phyloP scores from a whole-genome alignment of 805 yeast species.

The Clavispora asparagi region DNA sequence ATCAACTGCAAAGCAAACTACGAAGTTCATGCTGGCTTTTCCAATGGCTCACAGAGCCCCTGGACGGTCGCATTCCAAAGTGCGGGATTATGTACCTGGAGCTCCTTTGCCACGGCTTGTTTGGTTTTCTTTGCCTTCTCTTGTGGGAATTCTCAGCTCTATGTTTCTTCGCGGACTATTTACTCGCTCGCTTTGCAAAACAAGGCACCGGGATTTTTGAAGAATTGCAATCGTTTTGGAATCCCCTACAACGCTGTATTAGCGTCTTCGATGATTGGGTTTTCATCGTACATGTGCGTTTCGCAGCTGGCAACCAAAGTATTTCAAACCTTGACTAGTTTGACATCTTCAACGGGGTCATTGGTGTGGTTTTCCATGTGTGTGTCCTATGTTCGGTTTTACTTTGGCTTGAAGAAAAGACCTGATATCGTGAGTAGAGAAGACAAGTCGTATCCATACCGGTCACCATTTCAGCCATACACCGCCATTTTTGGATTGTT shows the following conservation, averaged over 20 bases:
- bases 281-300: conserved; percentile 57
- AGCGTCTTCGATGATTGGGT: conserved; percentile 56
- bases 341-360: conserved; percentile 70
- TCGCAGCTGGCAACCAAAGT: conserved; percentile 53
- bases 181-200: conserved; percentile 43
- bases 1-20: conserved; percentile 23
- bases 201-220: conserved; percentile 58
- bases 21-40: conserved; percentile 27
- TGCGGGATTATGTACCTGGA: conserved; percentile 30
- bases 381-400: conserved; percentile 57
- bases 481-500: conserved; percentile 57
- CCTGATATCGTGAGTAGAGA: conserved; percentile 63
- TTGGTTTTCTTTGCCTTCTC: conserved; percentile 43
- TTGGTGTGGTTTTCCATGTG: conserved; percentile 78
- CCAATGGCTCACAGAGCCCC: conserved; percentile 41
- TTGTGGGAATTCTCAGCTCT: conserved; percentile 42
- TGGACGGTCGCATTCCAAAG: conserved; percentile 42
- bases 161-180: conserved; percentile 38
- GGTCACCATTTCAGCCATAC: conserved; percentile 67
- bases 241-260: conserved; percentile 71
- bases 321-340: conserved; percentile 61
- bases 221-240: conserved; percentile 57
- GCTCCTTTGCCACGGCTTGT: conserved; percentile 39
- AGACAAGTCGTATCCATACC: conserved; percentile 62
- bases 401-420: conserved; percentile 53